phyloP scores from a whole-genome alignment of 345 rosid genomes.

The Murraya koenigii region DNA sequence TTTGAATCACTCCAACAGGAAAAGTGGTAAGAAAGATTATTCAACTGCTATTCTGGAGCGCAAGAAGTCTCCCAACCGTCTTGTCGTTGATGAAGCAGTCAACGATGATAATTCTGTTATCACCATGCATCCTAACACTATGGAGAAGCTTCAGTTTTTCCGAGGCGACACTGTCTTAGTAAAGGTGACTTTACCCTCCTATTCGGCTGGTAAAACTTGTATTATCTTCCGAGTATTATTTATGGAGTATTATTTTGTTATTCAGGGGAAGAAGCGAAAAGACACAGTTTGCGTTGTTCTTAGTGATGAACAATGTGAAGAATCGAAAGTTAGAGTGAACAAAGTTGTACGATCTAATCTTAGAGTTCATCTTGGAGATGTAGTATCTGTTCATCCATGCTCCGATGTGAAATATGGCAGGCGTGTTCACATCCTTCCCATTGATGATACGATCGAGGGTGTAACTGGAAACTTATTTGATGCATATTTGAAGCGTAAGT shows the following conservation, averaged over 20 bases:
- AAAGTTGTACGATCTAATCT: conserved; percentile 35
- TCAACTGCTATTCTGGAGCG: conserved; percentile 32
- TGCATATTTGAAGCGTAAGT: conserved; percentile 33
- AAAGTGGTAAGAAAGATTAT: conserved; percentile 21
- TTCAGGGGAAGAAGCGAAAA: conserved; percentile 36
- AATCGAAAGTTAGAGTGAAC: conserved; percentile 31
- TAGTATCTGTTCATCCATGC: conserved; percentile 33
- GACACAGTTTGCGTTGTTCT: conserved; percentile 35
- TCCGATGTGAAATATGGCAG: conserved; percentile 34
- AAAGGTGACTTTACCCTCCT: conserved; percentile 11
- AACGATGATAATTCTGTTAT: conserved; percentile 33
- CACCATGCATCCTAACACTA: conserved; percentile 29
- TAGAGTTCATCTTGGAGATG: conserved; percentile 32
- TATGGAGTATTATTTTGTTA: background rate
- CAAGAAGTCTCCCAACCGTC: conserved; percentile 35
- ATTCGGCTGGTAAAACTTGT: background rate
- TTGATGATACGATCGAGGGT: conserved; percentile 39
- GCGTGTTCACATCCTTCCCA: conserved; percentile 35
- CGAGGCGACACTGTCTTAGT: conserved; percentile 30
- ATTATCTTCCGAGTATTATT: background rate
- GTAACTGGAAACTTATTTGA: conserved; percentile 36
- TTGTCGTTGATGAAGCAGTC: conserved; percentile 31
- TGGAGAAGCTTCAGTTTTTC: conserved; percentile 37
- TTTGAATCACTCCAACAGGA: conserved; percentile 5
- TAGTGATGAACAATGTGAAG: conserved; percentile 32